A percentile compares a stretch with the other conserved stretches of the same genome.
These are phyloP conservation scores for Fraxinus cuspidata DNA, from an alignment of 257 asterid genomes.

Conservation along the genomic window DNA sequence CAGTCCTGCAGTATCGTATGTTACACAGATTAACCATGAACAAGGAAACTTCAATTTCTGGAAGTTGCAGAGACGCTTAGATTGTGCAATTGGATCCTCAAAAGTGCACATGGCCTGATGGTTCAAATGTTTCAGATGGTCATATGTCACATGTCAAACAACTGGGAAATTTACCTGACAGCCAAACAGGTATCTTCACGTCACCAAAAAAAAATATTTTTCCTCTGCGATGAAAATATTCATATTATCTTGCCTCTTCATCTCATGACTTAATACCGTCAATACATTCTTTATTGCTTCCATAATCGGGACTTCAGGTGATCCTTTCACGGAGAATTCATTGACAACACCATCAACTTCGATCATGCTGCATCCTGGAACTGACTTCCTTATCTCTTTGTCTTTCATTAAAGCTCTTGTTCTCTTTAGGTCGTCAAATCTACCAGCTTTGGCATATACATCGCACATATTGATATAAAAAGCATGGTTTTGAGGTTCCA, in stretches of 20 bases:
- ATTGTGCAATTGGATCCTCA: background rate
- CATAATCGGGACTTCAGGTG: constrained; percentile 42
- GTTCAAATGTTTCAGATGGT: constrained; percentile 10
- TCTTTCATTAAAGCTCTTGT: constrained; percentile 57
- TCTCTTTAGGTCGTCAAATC: constrained; percentile 53
- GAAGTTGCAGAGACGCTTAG: background rate
- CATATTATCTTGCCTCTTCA: constrained; percentile 40
- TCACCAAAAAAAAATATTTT: background rate
- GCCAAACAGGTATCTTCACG: constrained; percentile 4
- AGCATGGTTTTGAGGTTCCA: constrained; percentile 75
- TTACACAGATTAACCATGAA: background rate
- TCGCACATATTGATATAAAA: constrained; percentile 65
- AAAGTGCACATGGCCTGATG: background rate
- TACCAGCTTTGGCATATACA: constrained; percentile 65
- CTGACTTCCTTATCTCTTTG: constrained; percentile 47
- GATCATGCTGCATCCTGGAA: constrained; percentile 70
- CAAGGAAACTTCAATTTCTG: background rate
- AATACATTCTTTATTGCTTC: constrained; percentile 36
- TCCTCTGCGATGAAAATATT: constrained; percentile 9
- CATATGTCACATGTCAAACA: constrained; percentile 4
- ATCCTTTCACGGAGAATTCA: constrained; percentile 68
- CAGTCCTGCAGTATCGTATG: background rate
- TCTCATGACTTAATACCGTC: constrained; percentile 41
- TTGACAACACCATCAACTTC: constrained; percentile 63
- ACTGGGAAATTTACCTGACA: background rate